These are phyloP conservation scores for Russula olivacea DNA, from an alignment of 768 basidiomycete genomes.

Conservation along the genomic window DNA sequence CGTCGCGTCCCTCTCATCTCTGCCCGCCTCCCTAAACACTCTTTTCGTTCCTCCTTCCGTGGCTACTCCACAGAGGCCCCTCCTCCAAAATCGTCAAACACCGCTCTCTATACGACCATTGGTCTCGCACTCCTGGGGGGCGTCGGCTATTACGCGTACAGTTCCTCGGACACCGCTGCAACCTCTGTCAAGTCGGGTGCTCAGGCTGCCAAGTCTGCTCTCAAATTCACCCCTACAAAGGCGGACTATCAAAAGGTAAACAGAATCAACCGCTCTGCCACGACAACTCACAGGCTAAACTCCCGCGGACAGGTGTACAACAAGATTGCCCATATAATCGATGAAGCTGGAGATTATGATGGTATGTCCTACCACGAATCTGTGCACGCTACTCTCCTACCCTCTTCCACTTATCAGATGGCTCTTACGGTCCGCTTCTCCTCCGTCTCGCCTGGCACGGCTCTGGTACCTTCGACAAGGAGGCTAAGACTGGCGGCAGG, in stretches of 20 bases:
- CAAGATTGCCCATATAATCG: slow-evolving; percentile 74
- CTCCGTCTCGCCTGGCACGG: slow-evolving; percentile 92
- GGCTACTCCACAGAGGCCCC: slow-evolving; percentile 52
- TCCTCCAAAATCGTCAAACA: slow-evolving; percentile 46
- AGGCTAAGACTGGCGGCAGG: slow-evolving; percentile 74
- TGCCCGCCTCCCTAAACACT: slow-evolving; percentile 12
- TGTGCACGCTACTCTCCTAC: slow-evolving; percentile 17
- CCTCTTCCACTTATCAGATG: slow-evolving; percentile 45
- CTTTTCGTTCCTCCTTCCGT: slow-evolving; percentile 44
- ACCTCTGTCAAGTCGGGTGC: slow-evolving; percentile 55
- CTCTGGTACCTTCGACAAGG: slow-evolving; percentile 90
- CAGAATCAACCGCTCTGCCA: slow-evolving; percentile 1
- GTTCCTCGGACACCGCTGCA: slow-evolving; percentile 43
- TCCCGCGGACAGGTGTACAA: slow-evolving; percentile 70
- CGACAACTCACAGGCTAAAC: not conserved
- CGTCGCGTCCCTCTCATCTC: slow-evolving; percentile 23
- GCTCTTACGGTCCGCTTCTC: slow-evolving; percentile 81
- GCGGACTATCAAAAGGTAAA: slow-evolving; percentile 85
- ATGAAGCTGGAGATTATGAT: slow-evolving; percentile 68
- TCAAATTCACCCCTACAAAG: slow-evolving; percentile 69
- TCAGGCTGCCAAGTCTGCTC: slow-evolving; percentile 55
- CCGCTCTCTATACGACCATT: slow-evolving; percentile 52
- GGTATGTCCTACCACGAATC: slow-evolving; percentile 43
- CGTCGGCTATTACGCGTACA: slow-evolving; percentile 57
- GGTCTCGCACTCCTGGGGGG: slow-evolving; percentile 56